phyloP scores from a whole-genome alignment of 148 eudicot species.

The Persicaria maculosa region DNA sequence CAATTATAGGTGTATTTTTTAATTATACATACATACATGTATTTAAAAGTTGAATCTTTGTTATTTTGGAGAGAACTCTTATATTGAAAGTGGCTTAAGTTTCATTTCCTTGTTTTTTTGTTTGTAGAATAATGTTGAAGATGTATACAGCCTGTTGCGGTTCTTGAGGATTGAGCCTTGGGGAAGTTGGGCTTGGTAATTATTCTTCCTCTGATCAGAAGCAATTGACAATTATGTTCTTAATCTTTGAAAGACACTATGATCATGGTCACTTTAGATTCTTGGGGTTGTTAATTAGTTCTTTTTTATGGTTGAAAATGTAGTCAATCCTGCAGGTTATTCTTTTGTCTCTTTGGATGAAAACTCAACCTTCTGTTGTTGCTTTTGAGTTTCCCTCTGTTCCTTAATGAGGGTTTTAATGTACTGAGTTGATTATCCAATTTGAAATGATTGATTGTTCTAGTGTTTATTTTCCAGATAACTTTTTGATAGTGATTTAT shows the following conservation, averaged over 20 bases:
- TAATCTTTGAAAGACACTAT: neutral
- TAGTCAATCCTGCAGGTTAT: too few relatives aligned
- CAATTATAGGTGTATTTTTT: too few relatives aligned
- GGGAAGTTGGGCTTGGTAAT: constrained; percentile 99
- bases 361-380: neutral
- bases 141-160: constrained; percentile 87
- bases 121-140: constrained; percentile 87
- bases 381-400: neutral
- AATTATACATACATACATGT: too few relatives aligned
- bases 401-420: neutral
- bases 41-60: neutral
- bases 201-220: neutral
- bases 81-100: neutral
- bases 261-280: neutral
- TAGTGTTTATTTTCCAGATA: neutral
- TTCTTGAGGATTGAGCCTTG: constrained; percentile 96
- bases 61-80: neutral
- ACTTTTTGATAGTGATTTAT: neutral
- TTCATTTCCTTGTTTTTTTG: constrained; percentile 22
- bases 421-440: neutral
- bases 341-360: neutral
- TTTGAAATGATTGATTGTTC: neutral
- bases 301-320: neutral
- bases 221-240: neutral
- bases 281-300: neutral